phyloP scores from a whole-genome alignment of 2,329 filamentous ascomycete genomes.

The Ascocoryne sarcoides region DNA sequence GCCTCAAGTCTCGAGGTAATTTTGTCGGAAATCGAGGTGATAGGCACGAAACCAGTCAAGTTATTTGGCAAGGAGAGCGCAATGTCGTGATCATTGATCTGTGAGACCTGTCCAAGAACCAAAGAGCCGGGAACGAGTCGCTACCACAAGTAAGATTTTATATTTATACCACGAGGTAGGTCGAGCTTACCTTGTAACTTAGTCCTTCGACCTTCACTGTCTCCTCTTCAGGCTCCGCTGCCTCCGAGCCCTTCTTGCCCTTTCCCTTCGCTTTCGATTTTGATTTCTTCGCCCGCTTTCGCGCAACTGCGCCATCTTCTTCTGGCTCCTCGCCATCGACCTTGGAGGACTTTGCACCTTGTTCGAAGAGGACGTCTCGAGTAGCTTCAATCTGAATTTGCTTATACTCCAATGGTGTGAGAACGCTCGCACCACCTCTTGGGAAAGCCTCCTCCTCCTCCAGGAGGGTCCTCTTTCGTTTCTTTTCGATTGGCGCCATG shows the following conservation, averaged over 20 bases:
- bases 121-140: constrained; percentile 77
- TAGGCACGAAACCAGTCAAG: constrained; percentile 76
- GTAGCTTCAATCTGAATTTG: constrained; percentile 92
- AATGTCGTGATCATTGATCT: constrained; percentile 72
- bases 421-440: constrained; percentile 78
- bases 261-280: constrained; percentile 45
- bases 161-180: background rate
- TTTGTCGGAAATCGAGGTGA: constrained; percentile 81
- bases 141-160: constrained; percentile 39
- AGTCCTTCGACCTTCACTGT: constrained; percentile 73
- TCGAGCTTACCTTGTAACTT: constrained; percentile 67
- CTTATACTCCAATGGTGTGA: constrained; percentile 92
- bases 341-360: constrained; percentile 42
- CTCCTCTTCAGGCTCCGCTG: constrained; percentile 38
- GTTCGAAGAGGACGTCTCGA: constrained; percentile 83
- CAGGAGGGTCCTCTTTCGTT: constrained; percentile 36
- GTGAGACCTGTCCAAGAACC: constrained; percentile 76
- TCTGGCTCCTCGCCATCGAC: constrained; percentile 24
- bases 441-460: constrained; percentile 89
- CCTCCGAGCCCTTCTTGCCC: constrained; percentile 43
- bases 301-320: constrained; percentile 7
- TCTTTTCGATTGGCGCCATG: constrained; percentile 29
- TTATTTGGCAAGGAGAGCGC: constrained; percentile 86
- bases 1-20: constrained; percentile 70
- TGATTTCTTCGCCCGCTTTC: constrained; percentile 39